Conservation (phyloP, 805 yeast genomes). For the Candida fluviatilis region DNA sequence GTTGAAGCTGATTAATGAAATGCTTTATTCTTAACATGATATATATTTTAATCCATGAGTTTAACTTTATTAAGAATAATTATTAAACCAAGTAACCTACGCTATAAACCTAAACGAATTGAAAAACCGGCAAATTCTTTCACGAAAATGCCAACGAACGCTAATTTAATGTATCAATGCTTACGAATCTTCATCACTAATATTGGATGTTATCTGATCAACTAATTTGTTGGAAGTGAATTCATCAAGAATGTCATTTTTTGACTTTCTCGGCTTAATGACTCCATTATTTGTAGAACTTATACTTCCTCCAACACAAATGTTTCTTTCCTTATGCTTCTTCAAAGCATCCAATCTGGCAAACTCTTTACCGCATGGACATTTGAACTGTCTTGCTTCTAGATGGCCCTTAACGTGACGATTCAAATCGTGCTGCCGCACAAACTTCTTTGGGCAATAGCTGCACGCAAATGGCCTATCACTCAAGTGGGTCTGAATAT, state of each 20-base stretch:
- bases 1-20: too few species aligned
- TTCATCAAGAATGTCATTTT: slow-evolving; percentile 9
- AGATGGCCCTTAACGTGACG: slow-evolving; percentile 87
- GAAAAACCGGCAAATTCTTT: not conserved
- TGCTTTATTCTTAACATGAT: too few species aligned
- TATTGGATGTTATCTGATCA: slow-evolving; percentile 6
- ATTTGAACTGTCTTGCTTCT: slow-evolving; percentile 58
- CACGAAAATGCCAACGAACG: too few species aligned
- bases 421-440: slow-evolving; percentile 89
- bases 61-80: too few species aligned
- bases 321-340: slow-evolving; percentile 73
- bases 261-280: slow-evolving; percentile 17
- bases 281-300: slow-evolving; percentile 15
- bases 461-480: slow-evolving; percentile 89
- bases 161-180: too few species aligned
- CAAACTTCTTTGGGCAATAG: slow-evolving; percentile 80
- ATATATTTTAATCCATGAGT: too few species aligned
- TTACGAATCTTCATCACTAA: slow-evolving; percentile 1
- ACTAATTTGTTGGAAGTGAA: slow-evolving; percentile 10
- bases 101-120: not conserved
- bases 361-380: slow-evolving; percentile 94
- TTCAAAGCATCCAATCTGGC: slow-evolving; percentile 85
- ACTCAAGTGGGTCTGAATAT: slow-evolving; percentile 92
- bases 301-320: slow-evolving; percentile 71
- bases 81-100: not conserved